These are phyloP conservation scores for Begonia masoniana DNA, from an alignment of 306 rosid species.

Conservation along the genomic window DNA sequence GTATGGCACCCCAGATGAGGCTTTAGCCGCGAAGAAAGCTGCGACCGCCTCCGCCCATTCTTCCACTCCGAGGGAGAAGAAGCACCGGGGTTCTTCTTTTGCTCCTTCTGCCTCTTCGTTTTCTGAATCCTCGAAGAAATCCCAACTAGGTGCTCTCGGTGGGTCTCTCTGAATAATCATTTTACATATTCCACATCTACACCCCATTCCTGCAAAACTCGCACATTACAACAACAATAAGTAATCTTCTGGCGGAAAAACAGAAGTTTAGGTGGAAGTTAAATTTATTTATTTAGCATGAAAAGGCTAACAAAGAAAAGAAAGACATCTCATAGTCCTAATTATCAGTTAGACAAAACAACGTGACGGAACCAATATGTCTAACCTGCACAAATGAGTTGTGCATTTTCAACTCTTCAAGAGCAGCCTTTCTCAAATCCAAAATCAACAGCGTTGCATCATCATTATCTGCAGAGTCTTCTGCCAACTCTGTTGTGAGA, in stretches of 20 bases:
- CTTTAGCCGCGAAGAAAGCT: slow-evolving; percentile 26
- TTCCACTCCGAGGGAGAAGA: slow-evolving; percentile 37
- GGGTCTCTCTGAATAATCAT: slow-evolving; percentile 1
- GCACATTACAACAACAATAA: too few relatives aligned
- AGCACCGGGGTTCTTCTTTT: slow-evolving; percentile 16
- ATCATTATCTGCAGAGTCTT: slow-evolving; percentile 89
- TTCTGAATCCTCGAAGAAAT: slow-evolving; percentile 43
- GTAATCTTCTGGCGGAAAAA: too few relatives aligned
- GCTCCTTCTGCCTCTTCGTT: slow-evolving; percentile 32
- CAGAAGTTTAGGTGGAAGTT: too few relatives aligned
- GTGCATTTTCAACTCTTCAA: slow-evolving; percentile 55
- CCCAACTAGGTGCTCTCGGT: slow-evolving; percentile 44
- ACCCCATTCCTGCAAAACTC: slow-evolving; percentile 69
- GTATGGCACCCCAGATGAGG: slow-evolving; percentile 81
- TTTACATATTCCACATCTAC: slow-evolving; percentile 21
- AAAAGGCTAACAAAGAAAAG: too few relatives aligned
- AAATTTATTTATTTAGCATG: too few relatives aligned
- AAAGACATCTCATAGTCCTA: too few relatives aligned
- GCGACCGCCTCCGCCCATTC: slow-evolving; percentile 72
- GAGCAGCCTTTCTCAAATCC: slow-evolving; percentile 25
- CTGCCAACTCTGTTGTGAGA: slow-evolving; percentile 66
- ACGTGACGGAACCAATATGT: not conserved
- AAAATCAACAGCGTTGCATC: slow-evolving; percentile 55
- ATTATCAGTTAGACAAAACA: not conserved
- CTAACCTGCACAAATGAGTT: slow-evolving; percentile 55